A percentile compares a stretch with the other conserved stretches of the same genome.
Conservation (phyloP, 1,139 yeast genomes). For the Hemisphaericaspora subhashii region DNA sequence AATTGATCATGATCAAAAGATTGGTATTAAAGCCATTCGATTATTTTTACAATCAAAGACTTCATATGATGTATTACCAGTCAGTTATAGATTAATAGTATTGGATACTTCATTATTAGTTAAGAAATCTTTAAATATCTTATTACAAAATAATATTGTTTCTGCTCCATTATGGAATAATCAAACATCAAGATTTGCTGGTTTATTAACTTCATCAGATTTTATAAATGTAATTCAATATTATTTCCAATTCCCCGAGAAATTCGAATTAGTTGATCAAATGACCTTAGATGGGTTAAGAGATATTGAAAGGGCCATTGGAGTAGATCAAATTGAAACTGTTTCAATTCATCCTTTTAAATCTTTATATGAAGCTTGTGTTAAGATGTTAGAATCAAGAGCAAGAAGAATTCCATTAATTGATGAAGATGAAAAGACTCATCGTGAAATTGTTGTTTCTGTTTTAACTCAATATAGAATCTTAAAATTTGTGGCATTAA, state of each 20-base stretch:
- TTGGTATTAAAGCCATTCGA: conserved; percentile 76
- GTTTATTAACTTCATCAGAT: conserved; percentile 87
- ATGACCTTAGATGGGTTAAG: conserved; percentile 81
- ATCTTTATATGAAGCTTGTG: conserved; percentile 90
- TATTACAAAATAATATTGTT: conserved; percentile 90
- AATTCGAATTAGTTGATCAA: conserved; percentile 85
- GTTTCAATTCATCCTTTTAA: conserved; percentile 89
- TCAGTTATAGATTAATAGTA: conserved; percentile 88
- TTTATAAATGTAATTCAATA: conserved; percentile 95
- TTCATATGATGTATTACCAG: conserved; percentile 95
- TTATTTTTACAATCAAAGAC: conserved; percentile 85
- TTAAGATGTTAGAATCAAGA: conserved; percentile 82
- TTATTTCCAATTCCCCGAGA: conserved; percentile 87
- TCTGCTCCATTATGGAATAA: conserved; percentile 98
- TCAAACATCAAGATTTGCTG: conserved; percentile 86
- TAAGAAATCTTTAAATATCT: conserved; percentile 85
- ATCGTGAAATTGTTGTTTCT: conserved; percentile 90
- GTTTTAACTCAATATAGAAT: conserved; percentile 97
- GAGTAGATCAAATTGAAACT: conserved; percentile 87
- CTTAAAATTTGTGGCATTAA: conserved; percentile 89
- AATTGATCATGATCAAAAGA: conserved; percentile 58
- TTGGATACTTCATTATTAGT: conserved; percentile 89
- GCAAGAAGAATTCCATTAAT: conserved; percentile 94
- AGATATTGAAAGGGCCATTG: conserved; percentile 84
- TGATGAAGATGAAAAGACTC: conserved; percentile 91